Conservation (phyloP, 2,329 filamentous ascomycete species). For the Ascochyta rabiei region DNA sequence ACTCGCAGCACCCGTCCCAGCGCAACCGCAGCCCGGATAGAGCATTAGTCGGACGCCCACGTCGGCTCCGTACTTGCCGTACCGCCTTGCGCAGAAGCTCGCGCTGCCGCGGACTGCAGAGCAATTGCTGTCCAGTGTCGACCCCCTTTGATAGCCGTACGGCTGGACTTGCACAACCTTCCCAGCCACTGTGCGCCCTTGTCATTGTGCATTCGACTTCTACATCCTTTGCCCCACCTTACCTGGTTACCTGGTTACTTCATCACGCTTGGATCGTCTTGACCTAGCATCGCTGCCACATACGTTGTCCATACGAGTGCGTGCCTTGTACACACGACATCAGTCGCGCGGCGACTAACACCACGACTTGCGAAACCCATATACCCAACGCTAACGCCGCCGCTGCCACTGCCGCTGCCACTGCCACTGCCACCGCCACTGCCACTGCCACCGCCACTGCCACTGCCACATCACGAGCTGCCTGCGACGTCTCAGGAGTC, state of each 20-base stretch:
- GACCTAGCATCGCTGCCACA: neutral
- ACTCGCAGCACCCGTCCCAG: neutral
- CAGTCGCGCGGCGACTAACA: slow-evolving; percentile 1
- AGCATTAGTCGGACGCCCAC: slow-evolving; percentile 6
- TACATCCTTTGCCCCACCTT: neutral
- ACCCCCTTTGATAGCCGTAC: slow-evolving; percentile 2
- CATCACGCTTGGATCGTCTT: neutral
- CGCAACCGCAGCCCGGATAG: slow-evolving; percentile 2
- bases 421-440: neutral
- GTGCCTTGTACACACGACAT: neutral
- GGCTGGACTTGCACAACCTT: neutral
- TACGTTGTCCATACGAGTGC: neutral
- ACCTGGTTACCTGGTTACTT: neutral
- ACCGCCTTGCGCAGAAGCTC: slow-evolving; percentile 12
- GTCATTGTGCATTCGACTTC: neutral
- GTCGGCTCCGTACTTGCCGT: slow-evolving; percentile 10
- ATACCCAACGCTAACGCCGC: no score
- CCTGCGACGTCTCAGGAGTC: neutral
- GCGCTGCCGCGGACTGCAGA: slow-evolving; percentile 9
- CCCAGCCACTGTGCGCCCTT: slow-evolving; percentile 1
- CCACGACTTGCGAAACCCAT: neutral
- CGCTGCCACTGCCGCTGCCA: no score
- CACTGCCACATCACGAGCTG: neutral
- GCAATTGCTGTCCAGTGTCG: slow-evolving; percentile 13
- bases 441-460: neutral